Evolutionary conservation across 108 stramenopile species (phyloP).

Genomic region (Mediolabrus comicus): DNA sequence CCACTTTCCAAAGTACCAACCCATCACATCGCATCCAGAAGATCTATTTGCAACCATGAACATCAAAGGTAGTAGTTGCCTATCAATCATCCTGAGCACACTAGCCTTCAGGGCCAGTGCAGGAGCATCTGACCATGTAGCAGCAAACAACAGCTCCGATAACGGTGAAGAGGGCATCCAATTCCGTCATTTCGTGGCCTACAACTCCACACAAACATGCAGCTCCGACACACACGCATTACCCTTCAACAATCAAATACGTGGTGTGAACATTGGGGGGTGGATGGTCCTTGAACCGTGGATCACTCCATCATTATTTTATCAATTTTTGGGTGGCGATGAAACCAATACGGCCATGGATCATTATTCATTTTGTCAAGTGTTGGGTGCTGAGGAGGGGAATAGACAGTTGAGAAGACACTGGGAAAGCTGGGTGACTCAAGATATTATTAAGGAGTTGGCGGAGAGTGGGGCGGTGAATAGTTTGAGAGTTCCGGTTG

Average conservation of each 20-base stretch:
- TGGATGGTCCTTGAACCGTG: conserved; percentile 96
- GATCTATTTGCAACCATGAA: too few relatives aligned
- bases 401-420: conserved; percentile 85
- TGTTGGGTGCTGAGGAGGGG: conserved; percentile 81
- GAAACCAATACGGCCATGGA: conserved; percentile 80
- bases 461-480: conserved; percentile 71
- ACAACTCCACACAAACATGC: conserved; percentile 65
- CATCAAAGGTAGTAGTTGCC: too few relatives aligned
- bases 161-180: neutral
- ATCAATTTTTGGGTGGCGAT: conserved; percentile 87
- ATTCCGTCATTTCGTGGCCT: conserved; percentile 66
- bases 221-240: conserved; percentile 63
- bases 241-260: conserved; percentile 88
- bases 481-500: conserved; percentile 84
- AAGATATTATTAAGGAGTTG: conserved; percentile 75
- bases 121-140: too few relatives aligned
- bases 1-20: too few relatives aligned
- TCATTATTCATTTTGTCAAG: conserved; percentile 87
- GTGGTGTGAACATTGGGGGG: conserved; percentile 89
- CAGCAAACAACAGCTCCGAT: neutral
- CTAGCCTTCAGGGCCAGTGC: too few relatives aligned
- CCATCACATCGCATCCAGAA: too few relatives aligned
- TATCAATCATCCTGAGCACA: too few relatives aligned
- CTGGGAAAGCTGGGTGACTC: conserved; percentile 90
- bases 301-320: conserved; percentile 93